Percentiles rank a stretch among this genome's conserved stretches.
Evolutionary conservation across 139 green algal species (phyloP).

Genomic region (Trebouxia sp.): DNA sequence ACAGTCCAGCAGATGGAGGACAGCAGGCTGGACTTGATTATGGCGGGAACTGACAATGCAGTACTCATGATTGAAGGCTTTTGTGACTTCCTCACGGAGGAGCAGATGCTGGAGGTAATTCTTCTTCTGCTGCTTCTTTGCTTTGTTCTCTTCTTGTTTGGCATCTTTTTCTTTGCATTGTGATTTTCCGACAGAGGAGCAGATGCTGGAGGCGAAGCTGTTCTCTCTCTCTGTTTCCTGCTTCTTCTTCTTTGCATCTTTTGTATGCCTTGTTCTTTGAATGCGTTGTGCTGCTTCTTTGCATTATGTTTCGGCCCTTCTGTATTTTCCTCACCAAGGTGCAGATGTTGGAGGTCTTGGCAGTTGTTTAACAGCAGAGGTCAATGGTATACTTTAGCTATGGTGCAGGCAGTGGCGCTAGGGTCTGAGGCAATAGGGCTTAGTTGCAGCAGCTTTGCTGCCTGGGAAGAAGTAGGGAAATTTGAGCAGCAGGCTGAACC

Average conservation of each 20-base stretch:
- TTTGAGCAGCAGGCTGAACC: conserved; percentile 64
- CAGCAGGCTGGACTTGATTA: conserved; percentile 81
- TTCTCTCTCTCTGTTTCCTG: no score
- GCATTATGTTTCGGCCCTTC: no score
- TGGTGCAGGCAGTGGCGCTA: background rate
- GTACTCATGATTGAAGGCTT: conserved; percentile 99
- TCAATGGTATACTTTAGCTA: no score
- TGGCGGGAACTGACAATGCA: conserved; percentile 89
- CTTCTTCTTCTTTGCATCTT: no score
- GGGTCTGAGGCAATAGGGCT: conserved; percentile 58
- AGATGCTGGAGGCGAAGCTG: conserved; percentile 87
- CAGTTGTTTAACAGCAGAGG: no score
- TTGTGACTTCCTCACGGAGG: conserved; percentile 91
- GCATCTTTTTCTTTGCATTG: no score
- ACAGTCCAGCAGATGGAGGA: conserved; percentile 65
- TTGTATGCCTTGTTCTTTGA: no score
- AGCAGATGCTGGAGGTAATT: conserved; percentile 84
- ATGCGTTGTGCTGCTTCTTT: no score
- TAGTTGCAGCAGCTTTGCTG: conserved; percentile 71
- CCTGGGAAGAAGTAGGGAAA: conserved; percentile 74
- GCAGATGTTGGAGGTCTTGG: no score
- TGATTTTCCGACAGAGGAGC: conserved; percentile 90
- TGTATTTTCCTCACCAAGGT: conserved; percentile 92
- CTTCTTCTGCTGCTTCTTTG: background rate
- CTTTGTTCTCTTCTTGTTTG: no score